Evolutionary conservation across 768 basidiomycete species (phyloP).

Genomic region (Tricholoma flavovirens): DNA sequence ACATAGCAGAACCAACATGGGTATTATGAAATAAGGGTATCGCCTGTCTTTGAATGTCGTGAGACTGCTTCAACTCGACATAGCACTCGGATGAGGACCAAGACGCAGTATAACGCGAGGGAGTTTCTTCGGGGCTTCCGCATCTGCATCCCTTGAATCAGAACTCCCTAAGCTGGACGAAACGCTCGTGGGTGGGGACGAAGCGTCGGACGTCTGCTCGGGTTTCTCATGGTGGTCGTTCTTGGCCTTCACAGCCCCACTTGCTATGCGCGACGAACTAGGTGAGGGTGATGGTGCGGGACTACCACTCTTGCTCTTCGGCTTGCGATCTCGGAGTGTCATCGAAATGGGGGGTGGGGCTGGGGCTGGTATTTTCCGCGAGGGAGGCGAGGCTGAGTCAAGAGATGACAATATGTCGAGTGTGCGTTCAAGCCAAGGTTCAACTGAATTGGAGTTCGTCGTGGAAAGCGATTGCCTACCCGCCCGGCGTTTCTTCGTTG

Average conservation of each 20-base stretch:
- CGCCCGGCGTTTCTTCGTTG: constrained; percentile 53
- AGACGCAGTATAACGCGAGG: constrained; percentile 29
- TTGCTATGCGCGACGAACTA: background rate
- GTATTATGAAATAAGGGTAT: constrained; percentile 2
- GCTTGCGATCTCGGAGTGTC: constrained; percentile 11
- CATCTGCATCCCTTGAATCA: constrained; percentile 26
- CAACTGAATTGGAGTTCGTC: constrained; percentile 22
- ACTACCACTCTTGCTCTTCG: constrained; percentile 11
- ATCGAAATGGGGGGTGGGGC: constrained; percentile 7
- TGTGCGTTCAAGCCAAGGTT: constrained; percentile 58
- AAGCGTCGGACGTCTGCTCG: background rate
- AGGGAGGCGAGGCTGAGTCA: constrained; percentile 21
- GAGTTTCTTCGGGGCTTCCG: constrained; percentile 39
- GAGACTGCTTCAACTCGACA: background rate
- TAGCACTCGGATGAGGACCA: constrained; percentile 21
- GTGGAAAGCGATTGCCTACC: constrained; percentile 37
- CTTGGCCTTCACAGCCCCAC: no score
- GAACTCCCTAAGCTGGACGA: constrained; percentile 31
- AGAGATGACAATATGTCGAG: constrained; percentile 43
- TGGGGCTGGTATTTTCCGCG: constrained; percentile 1
- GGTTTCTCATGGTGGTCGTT: background rate
- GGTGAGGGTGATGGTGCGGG: constrained; percentile 5
- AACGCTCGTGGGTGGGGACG: constrained; percentile 14
- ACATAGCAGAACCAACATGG: background rate
- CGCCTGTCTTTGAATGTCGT: background rate